phyloP scores from a whole-genome alignment of 1,284 basidiomycete genomes.

The Moesziomyces aphidis region DNA sequence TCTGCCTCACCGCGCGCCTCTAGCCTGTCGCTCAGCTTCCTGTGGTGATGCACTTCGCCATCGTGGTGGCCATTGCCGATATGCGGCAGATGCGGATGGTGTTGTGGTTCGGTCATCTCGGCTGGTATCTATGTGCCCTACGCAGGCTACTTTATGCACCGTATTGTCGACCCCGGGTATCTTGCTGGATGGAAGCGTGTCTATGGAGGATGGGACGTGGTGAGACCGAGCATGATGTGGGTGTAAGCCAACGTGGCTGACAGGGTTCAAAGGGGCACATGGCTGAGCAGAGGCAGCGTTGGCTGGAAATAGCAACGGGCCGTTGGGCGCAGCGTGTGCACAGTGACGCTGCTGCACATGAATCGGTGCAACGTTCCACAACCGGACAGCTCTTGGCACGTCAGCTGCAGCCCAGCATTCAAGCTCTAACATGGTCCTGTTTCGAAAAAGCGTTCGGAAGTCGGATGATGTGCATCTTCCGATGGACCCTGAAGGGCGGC shows the following conservation, averaged over 20 bases:
- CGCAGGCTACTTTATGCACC: background rate
- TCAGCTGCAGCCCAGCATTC: background rate
- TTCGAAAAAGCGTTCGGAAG: background rate
- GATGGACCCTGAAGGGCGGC: background rate
- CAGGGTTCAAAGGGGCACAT: background rate
- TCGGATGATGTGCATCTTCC: background rate
- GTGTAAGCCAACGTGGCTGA: background rate
- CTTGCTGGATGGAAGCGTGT: background rate
- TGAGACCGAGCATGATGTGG: background rate
- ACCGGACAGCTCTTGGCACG: background rate
- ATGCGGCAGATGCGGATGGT: constrained; percentile 3
- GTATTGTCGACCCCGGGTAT: background rate
- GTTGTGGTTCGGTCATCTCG: constrained; percentile 10
- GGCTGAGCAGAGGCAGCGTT: background rate
- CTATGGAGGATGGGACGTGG: background rate
- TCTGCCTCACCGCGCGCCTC: constrained; percentile 7
- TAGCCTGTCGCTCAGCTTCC: constrained; percentile 14
- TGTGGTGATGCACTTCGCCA: constrained; percentile 4
- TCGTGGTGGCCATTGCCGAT: constrained; percentile 7
- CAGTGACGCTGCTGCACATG: background rate
- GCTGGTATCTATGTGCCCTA: background rate
- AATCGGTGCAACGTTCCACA: background rate
- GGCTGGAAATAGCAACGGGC: background rate
- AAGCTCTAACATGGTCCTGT: background rate
- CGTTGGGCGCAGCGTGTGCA: background rate